These are phyloP conservation scores for Vitis hybrid DNA, from an alignment of 177 flowering plant genomes.

Conservation along the genomic window DNA sequence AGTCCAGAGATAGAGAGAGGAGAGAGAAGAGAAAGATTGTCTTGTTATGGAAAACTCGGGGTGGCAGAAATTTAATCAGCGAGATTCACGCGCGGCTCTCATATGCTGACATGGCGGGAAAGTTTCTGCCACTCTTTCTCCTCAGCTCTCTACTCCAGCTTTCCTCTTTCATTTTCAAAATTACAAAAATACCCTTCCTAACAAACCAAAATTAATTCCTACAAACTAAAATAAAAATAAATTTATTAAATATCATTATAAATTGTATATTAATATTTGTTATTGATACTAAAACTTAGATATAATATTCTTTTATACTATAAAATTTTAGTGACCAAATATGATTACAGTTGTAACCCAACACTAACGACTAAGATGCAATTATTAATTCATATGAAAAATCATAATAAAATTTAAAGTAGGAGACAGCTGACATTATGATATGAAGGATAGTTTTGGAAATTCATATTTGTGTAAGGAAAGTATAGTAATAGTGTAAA, in stretches of 20 bases:
- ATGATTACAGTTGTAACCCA: too few relatives aligned
- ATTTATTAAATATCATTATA: too few relatives aligned
- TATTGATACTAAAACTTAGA: too few relatives aligned
- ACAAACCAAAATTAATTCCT: neutral
- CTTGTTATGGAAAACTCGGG: neutral
- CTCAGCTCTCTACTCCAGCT: neutral
- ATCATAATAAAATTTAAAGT: too few relatives aligned
- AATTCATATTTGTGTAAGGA: neutral
- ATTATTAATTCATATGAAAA: too few relatives aligned
- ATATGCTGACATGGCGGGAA: conserved; percentile 9
- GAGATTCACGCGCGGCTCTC: conserved; percentile 16
- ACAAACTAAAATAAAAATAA: too few relatives aligned
- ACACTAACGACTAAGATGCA: neutral
- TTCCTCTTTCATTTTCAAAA: neutral
- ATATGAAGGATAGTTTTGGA: neutral
- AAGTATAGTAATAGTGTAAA: neutral
- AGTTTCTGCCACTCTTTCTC: neutral
- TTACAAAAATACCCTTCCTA: neutral
- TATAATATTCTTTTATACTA: too few relatives aligned
- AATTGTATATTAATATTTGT: too few relatives aligned
- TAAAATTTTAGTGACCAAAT: too few relatives aligned
- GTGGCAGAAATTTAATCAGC: conserved; percentile 6
- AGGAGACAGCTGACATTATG: too few relatives aligned
- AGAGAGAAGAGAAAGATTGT: neutral
- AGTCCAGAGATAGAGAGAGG: neutral